phyloP scores from a whole-genome alignment of 2,329 filamentous ascomycete species.

The Colletotrichum sp. region DNA sequence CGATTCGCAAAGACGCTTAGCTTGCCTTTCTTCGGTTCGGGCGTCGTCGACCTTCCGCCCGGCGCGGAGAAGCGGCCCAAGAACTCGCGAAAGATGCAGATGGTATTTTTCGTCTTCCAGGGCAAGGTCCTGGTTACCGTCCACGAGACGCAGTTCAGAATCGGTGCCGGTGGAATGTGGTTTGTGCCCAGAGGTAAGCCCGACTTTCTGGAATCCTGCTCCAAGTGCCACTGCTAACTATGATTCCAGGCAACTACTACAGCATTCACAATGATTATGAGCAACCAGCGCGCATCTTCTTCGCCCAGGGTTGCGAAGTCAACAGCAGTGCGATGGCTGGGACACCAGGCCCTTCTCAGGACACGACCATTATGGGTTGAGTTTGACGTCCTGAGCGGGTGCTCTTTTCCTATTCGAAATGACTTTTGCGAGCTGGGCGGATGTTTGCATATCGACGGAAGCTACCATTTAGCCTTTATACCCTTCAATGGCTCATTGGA shows the following conservation, averaged over 20 bases:
- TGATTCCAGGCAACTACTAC: conserved; percentile 83
- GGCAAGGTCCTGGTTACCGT: conserved; percentile 84
- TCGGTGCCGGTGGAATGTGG: conserved; percentile 88
- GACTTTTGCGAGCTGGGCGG: background rate
- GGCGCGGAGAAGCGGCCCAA: conserved; percentile 86
- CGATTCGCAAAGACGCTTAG: conserved; percentile 88
- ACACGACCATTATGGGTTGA: conserved; percentile 17
- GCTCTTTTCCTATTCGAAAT: background rate
- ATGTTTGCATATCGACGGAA: background rate
- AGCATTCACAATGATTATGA: conserved; percentile 84
- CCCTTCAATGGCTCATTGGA: background rate
- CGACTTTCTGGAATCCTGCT: background rate
- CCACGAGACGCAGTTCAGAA: conserved; percentile 77
- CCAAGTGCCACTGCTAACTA: conserved; percentile 20
- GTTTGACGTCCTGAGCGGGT: background rate
- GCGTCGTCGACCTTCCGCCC: conserved; percentile 86
- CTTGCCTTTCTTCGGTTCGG: conserved; percentile 85
- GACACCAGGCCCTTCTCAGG: background rate
- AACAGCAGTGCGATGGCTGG: background rate
- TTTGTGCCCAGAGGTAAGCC: conserved; percentile 91
- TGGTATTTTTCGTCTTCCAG: conserved; percentile 90
- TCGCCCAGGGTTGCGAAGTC: conserved; percentile 82
- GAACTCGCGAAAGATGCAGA: conserved; percentile 94
- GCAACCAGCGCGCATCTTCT: conserved; percentile 81
- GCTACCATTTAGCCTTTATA: background rate